These are phyloP conservation scores for Myriosclerotinia scirpicola DNA, from an alignment of 2,329 filamentous ascomycete genomes.

Conservation along the genomic window DNA sequence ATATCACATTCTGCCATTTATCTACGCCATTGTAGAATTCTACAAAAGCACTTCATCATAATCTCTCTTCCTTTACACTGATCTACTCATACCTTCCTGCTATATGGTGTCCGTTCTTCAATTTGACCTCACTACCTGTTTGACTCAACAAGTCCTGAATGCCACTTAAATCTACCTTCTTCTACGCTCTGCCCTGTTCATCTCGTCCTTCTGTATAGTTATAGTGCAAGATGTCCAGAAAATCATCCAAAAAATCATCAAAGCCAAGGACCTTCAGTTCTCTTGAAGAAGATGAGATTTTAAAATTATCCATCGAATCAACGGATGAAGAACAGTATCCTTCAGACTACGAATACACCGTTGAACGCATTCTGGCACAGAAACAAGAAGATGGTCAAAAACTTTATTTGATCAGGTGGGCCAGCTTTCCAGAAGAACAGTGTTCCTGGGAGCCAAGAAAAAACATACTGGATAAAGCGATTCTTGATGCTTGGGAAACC, in stretches of 20 bases:
- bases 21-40: too few relatives aligned
- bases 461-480: constrained; percentile 43
- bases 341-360: constrained; percentile 38
- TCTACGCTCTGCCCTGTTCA: neutral
- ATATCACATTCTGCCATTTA: too few relatives aligned
- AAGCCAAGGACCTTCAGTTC: neutral
- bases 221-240: constrained; percentile 6
- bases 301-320: constrained; percentile 58
- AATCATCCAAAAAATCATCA: neutral
- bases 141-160: neutral
- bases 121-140: neutral
- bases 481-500: constrained; percentile 42
- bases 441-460: constrained; percentile 55
- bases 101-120: neutral
- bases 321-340: constrained; percentile 37
- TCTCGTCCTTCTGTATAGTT: neutral
- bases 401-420: constrained; percentile 65
- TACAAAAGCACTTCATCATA: too few relatives aligned
- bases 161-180: neutral
- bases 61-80: too few relatives aligned
- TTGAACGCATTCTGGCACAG: constrained; percentile 54
- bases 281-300: constrained; percentile 53
- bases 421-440: constrained; percentile 55
- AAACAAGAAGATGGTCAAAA: constrained; percentile 40
- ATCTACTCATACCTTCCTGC: too few relatives aligned